Percentiles rank a stretch among this genome's conserved stretches.
phyloP scores from a whole-genome alignment of 257 asterid genomes.

The Nicotiana sylvestris region DNA sequence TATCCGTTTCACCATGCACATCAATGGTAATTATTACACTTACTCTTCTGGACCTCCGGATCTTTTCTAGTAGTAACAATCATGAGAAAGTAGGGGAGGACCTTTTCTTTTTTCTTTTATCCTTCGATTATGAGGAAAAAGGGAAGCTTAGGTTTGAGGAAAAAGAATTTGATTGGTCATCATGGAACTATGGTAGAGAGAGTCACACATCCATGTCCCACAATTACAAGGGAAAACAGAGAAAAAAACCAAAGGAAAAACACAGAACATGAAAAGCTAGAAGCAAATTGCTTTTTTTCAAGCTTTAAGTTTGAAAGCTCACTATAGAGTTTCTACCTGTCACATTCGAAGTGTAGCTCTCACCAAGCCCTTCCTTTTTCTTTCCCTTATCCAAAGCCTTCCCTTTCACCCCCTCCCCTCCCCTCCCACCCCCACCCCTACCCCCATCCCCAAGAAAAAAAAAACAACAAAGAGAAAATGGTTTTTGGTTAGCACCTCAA shows the following conservation, averaged over 20 bases:
- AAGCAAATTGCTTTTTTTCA: neutral
- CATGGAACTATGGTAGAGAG: neutral
- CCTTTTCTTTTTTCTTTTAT: neutral
- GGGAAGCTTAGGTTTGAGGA: neutral
- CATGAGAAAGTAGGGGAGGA: neutral
- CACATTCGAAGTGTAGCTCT: neutral
- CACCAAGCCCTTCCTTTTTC: neutral
- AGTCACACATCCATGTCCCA: neutral
- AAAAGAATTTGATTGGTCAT: neutral
- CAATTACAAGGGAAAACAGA: neutral
- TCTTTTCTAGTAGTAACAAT: neutral
- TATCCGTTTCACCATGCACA: neutral
- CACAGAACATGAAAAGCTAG: neutral
- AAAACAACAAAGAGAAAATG: neutral
- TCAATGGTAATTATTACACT: neutral
- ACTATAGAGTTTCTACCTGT: neutral
- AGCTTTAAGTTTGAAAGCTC: too few relatives aligned
- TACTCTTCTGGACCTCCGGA: neutral
- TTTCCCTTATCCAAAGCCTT: neutral
- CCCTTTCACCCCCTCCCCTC: too few relatives aligned
- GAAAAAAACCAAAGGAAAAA: neutral
- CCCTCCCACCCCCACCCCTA: too few relatives aligned
- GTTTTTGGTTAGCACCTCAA: neutral
- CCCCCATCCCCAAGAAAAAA: too few relatives aligned
- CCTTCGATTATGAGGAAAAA: neutral